Evolutionary conservation across 2,329 filamentous ascomycete species (phyloP), one percentile per base, ranked within the genome.

Genomic region (Metarhizium humberi): DNA sequence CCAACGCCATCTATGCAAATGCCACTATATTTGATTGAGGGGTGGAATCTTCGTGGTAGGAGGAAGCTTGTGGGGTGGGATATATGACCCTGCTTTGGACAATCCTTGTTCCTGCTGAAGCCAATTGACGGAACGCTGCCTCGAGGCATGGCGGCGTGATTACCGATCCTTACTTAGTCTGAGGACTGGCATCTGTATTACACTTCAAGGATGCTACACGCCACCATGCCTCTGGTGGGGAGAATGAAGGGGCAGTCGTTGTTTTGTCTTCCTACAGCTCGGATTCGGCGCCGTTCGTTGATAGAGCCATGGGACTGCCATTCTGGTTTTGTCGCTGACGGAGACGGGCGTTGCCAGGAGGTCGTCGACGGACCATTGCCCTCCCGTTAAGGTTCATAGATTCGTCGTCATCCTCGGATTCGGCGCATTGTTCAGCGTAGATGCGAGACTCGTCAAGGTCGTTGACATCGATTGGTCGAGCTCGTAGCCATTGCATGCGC

Each of bases 401-500:
- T 55, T 77, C 80, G 16, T 83, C 80, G 18, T 81, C 78, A n/a
- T 85, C 81, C 18, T 85, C 81, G 29, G 74, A 77, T 49, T 83
- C 80, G 2, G 73, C 74, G 59, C 81, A 75, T 50, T 80, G 74
- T 56, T 76, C 75, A 29, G 74, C 77, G 61, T 76, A 82, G 7
- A 73, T 69, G 11, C 77, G 73, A n/a, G 80, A 78, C 73, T 99
- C 94, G 67, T 99, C 91, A 51, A 97, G 77, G 63, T 95, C 88
- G 47, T 79, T 85, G 55, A 96, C 78, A 65, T 96, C 84, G 14
- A 78, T 77, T 0, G 94, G 94, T 67, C 91, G 87, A 71, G 87
- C 85, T 62, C 94, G 84, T 63, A 99, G 75, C 94, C 94, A 99
- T 69, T 92, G 91, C 94, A 99, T 99, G 58, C 94, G 82, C 13